phyloP scores from a whole-genome alignment of 1,284 basidiomycete genomes.

The Megacollybia platyphylla region DNA sequence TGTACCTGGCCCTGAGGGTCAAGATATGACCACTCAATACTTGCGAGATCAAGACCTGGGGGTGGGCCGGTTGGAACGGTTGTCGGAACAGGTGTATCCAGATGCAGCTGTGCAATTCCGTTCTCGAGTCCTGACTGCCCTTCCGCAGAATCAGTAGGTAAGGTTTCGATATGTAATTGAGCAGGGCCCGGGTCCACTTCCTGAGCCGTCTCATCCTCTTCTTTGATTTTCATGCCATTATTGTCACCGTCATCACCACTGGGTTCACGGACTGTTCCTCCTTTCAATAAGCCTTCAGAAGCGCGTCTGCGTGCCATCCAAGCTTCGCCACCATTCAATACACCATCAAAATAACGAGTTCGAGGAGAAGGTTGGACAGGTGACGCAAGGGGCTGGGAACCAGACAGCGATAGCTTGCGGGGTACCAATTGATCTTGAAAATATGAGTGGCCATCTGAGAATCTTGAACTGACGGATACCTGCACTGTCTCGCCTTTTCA shows the following conservation, averaged over 20 bases:
- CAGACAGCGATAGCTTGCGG: conserved; percentile 61
- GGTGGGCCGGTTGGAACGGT: conserved; percentile 21
- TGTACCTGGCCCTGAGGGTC: conserved; percentile 86
- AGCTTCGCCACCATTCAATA: conserved; percentile 50
- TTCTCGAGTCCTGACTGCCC: conserved; percentile 7
- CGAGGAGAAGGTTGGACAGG: conserved; percentile 56
- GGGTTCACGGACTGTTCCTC: conserved; percentile 21
- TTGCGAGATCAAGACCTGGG: conserved; percentile 45
- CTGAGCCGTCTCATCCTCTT: conserved; percentile 37
- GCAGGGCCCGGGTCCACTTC: conserved; percentile 4
- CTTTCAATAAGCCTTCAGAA: conserved; percentile 35
- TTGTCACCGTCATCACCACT: conserved; percentile 25
- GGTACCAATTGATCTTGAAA: conserved; percentile 38
- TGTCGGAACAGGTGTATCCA: conserved; percentile 9
- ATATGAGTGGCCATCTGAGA: conserved; percentile 2
- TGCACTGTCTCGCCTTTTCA: conserved; percentile 53
- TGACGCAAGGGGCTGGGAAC: conserved; percentile 28
- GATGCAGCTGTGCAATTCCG: conserved; percentile 9
- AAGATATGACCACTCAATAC: conserved; percentile 83
- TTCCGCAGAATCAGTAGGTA: conserved; percentile 1
- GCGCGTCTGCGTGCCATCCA: conserved; percentile 51
- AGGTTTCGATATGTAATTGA: conserved; percentile 2
- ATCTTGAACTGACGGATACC: conserved; percentile 24
- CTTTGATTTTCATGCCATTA: conserved; percentile 36
- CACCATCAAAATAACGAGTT: conserved; percentile 60